Conservation (phyloP, 2,329 filamentous ascomycete genomes). For the Delphinella strobiligena region DNA sequence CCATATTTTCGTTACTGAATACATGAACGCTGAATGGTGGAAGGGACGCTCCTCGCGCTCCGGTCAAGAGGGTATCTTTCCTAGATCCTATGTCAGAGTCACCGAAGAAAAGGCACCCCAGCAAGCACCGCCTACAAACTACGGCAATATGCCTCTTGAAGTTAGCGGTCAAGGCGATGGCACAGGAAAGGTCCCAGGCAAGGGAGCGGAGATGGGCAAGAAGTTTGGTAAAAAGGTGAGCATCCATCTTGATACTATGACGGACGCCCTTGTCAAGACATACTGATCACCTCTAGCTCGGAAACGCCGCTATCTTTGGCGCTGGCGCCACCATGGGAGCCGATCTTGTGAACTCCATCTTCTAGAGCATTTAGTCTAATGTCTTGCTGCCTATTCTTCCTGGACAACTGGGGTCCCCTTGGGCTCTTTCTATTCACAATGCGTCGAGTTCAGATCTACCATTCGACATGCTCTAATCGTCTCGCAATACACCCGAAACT, state of each 20-base stretch:
- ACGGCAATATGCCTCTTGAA: conserved; percentile 63
- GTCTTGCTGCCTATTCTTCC: no score
- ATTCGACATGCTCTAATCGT: no score
- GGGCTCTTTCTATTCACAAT: no score
- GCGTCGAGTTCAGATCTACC: no score
- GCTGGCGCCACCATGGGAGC: conserved; percentile 83
- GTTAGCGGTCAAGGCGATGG: conserved; percentile 45
- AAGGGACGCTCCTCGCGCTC: conserved; percentile 77
- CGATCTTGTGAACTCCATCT: conserved; percentile 84
- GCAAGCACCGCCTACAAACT: conserved; percentile 35
- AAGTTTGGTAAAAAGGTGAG: conserved; percentile 80
- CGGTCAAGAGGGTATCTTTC: conserved; percentile 83
- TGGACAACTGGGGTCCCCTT: no score
- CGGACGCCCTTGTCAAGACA: neutral
- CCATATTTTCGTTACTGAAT: conserved; percentile 66
- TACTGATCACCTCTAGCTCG: conserved; percentile 32
- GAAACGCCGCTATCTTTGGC: conserved; percentile 77
- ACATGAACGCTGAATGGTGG: conserved; percentile 98
- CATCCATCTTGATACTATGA: neutral
- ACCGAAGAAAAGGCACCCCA: conserved; percentile 49
- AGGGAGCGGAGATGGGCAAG: conserved; percentile 68
- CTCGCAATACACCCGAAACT: no score
- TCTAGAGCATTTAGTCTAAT: no score
- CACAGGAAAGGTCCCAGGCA: conserved; percentile 42
- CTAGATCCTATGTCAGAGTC: conserved; percentile 71